Evolutionary conservation across 441 rosid species (phyloP), one percentile per base, ranked within the genome.

Genomic region (Pelargonium australe): DNA sequence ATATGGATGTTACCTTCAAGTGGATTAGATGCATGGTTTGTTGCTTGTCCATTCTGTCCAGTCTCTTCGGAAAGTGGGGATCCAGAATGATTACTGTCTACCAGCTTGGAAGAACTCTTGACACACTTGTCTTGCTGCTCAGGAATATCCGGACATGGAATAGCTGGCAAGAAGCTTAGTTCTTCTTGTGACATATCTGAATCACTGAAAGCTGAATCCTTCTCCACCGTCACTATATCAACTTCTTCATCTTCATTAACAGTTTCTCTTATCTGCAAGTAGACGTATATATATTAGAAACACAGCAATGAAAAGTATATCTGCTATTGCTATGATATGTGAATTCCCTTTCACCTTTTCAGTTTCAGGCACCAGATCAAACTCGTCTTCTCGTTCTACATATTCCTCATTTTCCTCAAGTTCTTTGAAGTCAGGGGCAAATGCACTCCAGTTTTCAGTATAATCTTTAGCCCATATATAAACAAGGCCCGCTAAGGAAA

Each of bases 351-450:
- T 79, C 73, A 91, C 99, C 96, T 95, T 95, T 83, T 89, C 97
- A 68, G 91, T 82, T 80, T 90, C 98, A 73, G 91, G 95, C 65
- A 86, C 77, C 80, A 89, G 65, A 84, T 94, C 97, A 79, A 94
- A 94, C 71, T 94, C 97, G 76, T 94, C 99, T 80, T 94, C 99
- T 1, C 92, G 85, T 82, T 94, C 97, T 64, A 94, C 89, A 63
- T 94, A 94, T 80, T 94, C 99, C 79, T 94, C 99, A 77, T 91
- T 94, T 80, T 94, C 99, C 85, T 91, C 97, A 6, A 94, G 95
- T 86, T 94, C 99, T 77, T 91, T 91, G 73, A 94, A 95, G 78
- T 95, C 98, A 5, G 99, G 98, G 73, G 98, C 98, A 82, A 95
- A 95, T 34, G 99, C 98, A 77, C 99, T 95, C 99, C 97, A 95